Evolutionary conservation across 2,329 filamentous ascomycete genomes (phyloP).

Genomic region (Cryphonectria carpinicola): DNA sequence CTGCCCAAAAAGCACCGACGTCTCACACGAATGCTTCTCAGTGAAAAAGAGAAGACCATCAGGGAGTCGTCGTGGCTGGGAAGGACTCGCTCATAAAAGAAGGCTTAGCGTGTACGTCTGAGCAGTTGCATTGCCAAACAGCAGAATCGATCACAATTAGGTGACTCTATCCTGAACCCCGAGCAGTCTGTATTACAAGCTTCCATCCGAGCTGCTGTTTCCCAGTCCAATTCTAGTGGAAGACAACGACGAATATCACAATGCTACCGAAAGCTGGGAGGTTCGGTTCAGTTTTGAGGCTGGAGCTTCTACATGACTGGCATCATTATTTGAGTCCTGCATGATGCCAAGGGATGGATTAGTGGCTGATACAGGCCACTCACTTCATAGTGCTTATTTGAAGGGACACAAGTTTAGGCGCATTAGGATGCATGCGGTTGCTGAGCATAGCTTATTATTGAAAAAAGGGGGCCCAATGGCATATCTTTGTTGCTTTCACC

Average conservation of each 20-base stretch:
- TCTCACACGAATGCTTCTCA: neutral
- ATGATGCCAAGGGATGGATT: neutral
- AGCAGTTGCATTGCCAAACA: neutral
- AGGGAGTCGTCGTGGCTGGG: neutral
- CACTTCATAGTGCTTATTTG: neutral
- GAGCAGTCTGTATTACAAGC: neutral
- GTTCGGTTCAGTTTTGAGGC: neutral
- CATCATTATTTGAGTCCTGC: neutral
- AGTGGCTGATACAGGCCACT: neutral
- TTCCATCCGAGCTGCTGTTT: neutral
- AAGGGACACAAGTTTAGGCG: neutral
- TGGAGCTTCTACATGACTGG: neutral
- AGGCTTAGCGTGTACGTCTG: neutral
- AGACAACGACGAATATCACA: neutral
- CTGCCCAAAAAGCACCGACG: neutral
- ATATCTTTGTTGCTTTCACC: neutral
- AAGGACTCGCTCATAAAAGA: neutral
- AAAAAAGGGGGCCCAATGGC: neutral
- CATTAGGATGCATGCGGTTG: neutral
- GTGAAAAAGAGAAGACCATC: neutral
- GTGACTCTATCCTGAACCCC: neutral
- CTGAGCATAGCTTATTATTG: neutral
- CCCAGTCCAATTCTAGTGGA: neutral
- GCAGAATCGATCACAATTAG: neutral
- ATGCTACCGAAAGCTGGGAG: neutral